Evolutionary conservation across 768 basidiomycete species (phyloP), one percentile per base, ranked within the genome.

Genomic region (Suillus occidentalis): DNA sequence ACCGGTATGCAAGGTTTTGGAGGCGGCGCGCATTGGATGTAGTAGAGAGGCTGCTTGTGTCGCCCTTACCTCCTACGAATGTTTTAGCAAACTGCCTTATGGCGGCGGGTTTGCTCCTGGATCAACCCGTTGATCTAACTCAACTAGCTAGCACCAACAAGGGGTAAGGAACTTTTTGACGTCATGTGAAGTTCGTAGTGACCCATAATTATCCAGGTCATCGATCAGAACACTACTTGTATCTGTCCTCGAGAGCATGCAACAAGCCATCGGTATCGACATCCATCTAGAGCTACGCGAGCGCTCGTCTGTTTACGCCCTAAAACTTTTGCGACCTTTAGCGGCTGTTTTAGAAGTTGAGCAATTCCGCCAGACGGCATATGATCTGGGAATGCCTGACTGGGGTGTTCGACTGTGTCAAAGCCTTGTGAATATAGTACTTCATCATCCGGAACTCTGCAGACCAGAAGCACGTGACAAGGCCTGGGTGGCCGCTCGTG

Each of bases 51-150:
- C n/a, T 65, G n/a, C 50, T 65, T 42, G 37, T 31, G 3, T 22
- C 31, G 13, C 61, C 64, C 18, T 42, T 65, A 6, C 64, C 61
- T 20, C 62, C 64, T 20, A 63, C 47, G 31, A 40, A 65, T 37
- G 31, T 65, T 20, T 20, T 65, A 14, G 64, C 62, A 34, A 63
- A 65, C 28, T 65, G 64, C 55, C 50, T 65, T 36, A n/a, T 63
- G 31, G 64, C 64, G 6, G 52, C 61, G 16, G 52, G 49, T 43
- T 63, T 63, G 20, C 62, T 65, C 16, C 20, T 63, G 39, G 64
- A 57, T 63, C 61, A 43, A n/a, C 9, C 36, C 13, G 22, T 63
- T n/a, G 20, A 65, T 63, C 61, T 40, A 45, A 50, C 31, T 49
- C 62, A 65, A 28, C 49, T 65, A 16, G 31, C 53, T 5, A 63